Percentiles rank a stretch among this genome's conserved stretches.
These are phyloP conservation scores for Backusella mclennaniae DNA, from an alignment of 192 early-diverging fungal species.

Conservation along the genomic window DNA sequence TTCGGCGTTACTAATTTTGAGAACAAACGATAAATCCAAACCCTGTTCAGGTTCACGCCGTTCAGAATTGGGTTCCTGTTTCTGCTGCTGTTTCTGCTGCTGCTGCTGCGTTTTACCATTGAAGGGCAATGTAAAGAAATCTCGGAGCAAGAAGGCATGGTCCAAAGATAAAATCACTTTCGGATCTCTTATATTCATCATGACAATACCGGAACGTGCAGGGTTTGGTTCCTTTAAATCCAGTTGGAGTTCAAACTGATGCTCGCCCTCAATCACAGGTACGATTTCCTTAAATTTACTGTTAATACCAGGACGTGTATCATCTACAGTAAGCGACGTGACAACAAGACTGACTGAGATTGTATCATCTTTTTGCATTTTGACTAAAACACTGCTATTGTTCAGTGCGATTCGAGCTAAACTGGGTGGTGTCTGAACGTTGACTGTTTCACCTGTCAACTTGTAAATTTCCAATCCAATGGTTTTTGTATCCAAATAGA, in stretches of 20 bases:
- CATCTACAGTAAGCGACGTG: slow-evolving; percentile 70
- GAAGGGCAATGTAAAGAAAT: slow-evolving; percentile 74
- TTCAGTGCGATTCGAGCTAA: slow-evolving; percentile 52
- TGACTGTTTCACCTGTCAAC: slow-evolving; percentile 53
- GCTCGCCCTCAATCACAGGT: slow-evolving; percentile 54
- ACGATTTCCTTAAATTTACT: slow-evolving; percentile 87
- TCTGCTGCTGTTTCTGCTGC: background rate
- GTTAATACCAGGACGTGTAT: slow-evolving; percentile 72
- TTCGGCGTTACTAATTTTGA: slow-evolving; percentile 80
- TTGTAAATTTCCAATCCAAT: slow-evolving; percentile 81
- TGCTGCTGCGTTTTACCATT: slow-evolving; percentile 14
- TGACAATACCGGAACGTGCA: slow-evolving; percentile 50
- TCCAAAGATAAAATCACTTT: slow-evolving; percentile 85
- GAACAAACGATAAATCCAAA: slow-evolving; percentile 61
- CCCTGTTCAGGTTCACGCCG: slow-evolving; percentile 1
- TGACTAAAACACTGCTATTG: slow-evolving; percentile 51
- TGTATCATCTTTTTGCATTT: slow-evolving; percentile 54
- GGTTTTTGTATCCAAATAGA: slow-evolving; percentile 63
- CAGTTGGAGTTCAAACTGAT: slow-evolving; percentile 60
- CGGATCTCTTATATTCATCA: slow-evolving; percentile 80
- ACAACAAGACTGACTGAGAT: slow-evolving; percentile 72
- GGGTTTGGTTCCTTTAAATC: slow-evolving; percentile 40
- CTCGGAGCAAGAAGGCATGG: slow-evolving; percentile 74
- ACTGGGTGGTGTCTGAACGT: slow-evolving; percentile 49
- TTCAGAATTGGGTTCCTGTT: background rate